A percentile compares a stretch with the other conserved stretches of the same genome.
phyloP scores from a whole-genome alignment of 495 filamentous ascomycete species.

The Oleoguttula mirabilis region DNA sequence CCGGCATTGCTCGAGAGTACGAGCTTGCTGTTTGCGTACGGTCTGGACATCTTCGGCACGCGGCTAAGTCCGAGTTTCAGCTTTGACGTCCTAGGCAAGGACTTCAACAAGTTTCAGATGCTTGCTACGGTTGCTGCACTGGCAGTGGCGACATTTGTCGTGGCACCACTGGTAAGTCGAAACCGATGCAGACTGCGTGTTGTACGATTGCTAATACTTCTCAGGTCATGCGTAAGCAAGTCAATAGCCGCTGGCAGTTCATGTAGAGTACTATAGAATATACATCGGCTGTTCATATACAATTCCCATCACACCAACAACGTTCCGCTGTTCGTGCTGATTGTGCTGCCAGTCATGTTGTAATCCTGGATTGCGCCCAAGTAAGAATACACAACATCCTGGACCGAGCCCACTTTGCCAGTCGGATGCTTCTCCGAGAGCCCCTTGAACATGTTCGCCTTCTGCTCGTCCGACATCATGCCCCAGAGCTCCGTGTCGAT shows the following conservation, averaged over 20 bases:
- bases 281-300: no score
- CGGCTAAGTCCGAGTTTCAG: constrained; percentile 69
- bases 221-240: constrained; percentile 42
- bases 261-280: constrained; percentile 6
- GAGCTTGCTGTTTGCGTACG: constrained; percentile 79
- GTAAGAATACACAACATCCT: constrained; percentile 29
- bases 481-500: constrained; percentile 29
- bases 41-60: constrained; percentile 78
- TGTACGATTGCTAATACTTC: background rate
- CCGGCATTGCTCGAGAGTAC: constrained; percentile 87
- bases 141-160: constrained; percentile 54
- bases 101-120: constrained; percentile 80
- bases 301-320: constrained; percentile 23
- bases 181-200: constrained; percentile 22
- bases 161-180: constrained; percentile 69
- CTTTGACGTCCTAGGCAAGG: constrained; percentile 87
- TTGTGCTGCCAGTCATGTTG: constrained; percentile 23
- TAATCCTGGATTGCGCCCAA: constrained; percentile 24
- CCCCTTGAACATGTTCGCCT: constrained; percentile 19
- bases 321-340: constrained; percentile 24
- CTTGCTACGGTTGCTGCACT: constrained; percentile 71
- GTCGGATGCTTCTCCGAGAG: constrained; percentile 31
- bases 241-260: constrained; percentile 38
- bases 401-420: constrained; percentile 14
- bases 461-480: constrained; percentile 15